Base-by-base conservation (phyloP, 805 yeast genomes). In the Ogataea nitratoaversa region DNA sequence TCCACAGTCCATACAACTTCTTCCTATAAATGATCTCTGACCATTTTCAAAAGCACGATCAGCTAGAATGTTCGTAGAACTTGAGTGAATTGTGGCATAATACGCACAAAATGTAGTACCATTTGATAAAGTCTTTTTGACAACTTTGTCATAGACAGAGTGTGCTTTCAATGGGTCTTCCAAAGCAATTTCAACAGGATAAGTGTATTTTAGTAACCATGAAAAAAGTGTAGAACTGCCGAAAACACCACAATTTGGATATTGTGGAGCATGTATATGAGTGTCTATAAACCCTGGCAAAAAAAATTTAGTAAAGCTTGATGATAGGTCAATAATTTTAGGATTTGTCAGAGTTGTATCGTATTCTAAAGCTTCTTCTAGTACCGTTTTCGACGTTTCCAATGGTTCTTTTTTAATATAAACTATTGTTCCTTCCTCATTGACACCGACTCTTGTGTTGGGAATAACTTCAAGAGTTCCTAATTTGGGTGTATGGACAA, bases 31-130 rank as follows among this genome's bases (percentile, higher is more conserved):
- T 0, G 96, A 96, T 44, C 97, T 70, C 62, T 90, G 98, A 29
- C 96, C 95, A 22, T 66, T 51, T 30, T 67, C 45, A 9, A 80
- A 65, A 28, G 91, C 79, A 12, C 84, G 57, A 43, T 82, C 84
- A 1, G 95, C 95, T 53, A 93, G 74, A 27, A 82, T 51, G 37
- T 82, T 82, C 2, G 97, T 76, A 4, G 95, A 80, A 6, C 74
- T 76, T 0, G 81, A 68, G 56, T 91, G 95, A 34, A 87, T 81
- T 0, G 98, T 89, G 5, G 97, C 91, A 60, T 80, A 93, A 65
- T 93, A 93, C 0, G 95, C 73, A 0, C 95, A 95, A 41, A 91
- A 80, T 1, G 99, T 93, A 1, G 98, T 93, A 17, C 99, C 99
- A 56, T 80, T 71, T 2, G 59, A 54, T 47, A 93, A 65, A 0